Conservation (phyloP, 306 rosid species). For the Vigna reflexopilosa region DNA sequence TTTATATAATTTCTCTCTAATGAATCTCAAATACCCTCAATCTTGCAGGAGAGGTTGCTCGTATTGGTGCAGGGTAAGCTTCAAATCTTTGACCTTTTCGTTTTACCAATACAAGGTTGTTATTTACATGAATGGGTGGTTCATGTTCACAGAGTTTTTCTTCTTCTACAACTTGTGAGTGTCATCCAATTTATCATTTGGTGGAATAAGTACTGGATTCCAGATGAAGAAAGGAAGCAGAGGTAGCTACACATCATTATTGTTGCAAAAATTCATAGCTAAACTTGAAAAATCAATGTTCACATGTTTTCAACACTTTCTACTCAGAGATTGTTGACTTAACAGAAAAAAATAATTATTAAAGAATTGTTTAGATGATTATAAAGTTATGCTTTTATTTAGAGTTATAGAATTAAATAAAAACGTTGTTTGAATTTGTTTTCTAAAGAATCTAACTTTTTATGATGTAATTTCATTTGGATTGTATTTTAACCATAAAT, state of each 20-base stretch:
- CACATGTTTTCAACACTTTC: neutral
- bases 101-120: neutral
- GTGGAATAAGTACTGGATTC: slow-evolving; percentile 93
- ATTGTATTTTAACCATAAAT: no score
- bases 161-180: slow-evolving; percentile 72
- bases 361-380: no score
- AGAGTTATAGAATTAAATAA: no score
- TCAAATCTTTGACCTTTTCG: slow-evolving; percentile 31
- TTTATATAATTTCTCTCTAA: no score
- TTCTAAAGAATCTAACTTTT: no score
- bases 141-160: slow-evolving; percentile 48
- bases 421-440: no score
- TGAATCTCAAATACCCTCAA: neutral
- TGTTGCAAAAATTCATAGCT: slow-evolving; percentile 12
- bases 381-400: no score
- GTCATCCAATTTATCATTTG: slow-evolving; percentile 81
- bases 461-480: no score
- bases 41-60: slow-evolving; percentile 87
- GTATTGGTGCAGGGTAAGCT: slow-evolving; percentile 83
- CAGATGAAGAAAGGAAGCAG: slow-evolving; percentile 66
- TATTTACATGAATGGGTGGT: slow-evolving; percentile 18
- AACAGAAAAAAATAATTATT: no score
- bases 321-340: neutral
- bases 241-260: slow-evolving; percentile 67
- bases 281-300: neutral